phyloP scores from a whole-genome alignment of 768 basidiomycete species.

The Scleroderma bovista region DNA sequence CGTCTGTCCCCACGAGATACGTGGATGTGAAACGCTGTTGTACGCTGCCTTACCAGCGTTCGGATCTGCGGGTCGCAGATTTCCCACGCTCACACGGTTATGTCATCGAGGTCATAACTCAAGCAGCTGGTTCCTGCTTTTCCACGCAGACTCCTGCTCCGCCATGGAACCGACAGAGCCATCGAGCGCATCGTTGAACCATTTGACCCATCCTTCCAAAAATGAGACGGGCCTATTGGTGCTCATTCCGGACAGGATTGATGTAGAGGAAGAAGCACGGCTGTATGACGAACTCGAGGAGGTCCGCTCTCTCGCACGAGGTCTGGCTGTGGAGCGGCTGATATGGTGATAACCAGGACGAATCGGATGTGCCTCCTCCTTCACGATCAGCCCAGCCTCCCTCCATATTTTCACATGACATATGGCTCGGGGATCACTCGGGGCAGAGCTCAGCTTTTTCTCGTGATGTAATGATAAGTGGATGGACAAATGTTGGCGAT shows the following conservation, averaged over 20 bases:
- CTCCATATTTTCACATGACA: conserved; percentile 62
- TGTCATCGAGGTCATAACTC: not conserved
- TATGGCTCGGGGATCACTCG: conserved; percentile 61
- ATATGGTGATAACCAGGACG: not conserved
- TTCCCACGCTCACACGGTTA: too few species aligned
- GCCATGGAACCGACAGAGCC: conserved; percentile 9
- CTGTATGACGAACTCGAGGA: conserved; percentile 62
- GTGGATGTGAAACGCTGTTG: too few species aligned
- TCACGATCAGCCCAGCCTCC: conserved; percentile 32
- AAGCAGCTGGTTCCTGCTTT: too few species aligned
- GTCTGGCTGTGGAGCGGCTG: not conserved
- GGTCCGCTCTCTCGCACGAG: conserved; percentile 23
- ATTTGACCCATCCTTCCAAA: conserved; percentile 38
- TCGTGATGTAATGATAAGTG: conserved; percentile 56
- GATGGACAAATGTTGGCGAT: conserved; percentile 73
- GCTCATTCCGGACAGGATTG: conserved; percentile 51
- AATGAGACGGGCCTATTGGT: conserved; percentile 45
- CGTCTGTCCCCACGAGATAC: too few species aligned
- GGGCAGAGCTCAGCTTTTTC: conserved; percentile 54
- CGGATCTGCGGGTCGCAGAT: too few species aligned
- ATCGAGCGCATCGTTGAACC: conserved; percentile 6
- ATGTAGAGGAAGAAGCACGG: conserved; percentile 62
- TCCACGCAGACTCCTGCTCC: not conserved
- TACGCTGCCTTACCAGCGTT: too few species aligned
- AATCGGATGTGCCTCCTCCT: conserved; percentile 16